These are phyloP conservation scores for Xylaria castorea DNA, from an alignment of 495 filamentous ascomycete genomes.

Conservation along the genomic window DNA sequence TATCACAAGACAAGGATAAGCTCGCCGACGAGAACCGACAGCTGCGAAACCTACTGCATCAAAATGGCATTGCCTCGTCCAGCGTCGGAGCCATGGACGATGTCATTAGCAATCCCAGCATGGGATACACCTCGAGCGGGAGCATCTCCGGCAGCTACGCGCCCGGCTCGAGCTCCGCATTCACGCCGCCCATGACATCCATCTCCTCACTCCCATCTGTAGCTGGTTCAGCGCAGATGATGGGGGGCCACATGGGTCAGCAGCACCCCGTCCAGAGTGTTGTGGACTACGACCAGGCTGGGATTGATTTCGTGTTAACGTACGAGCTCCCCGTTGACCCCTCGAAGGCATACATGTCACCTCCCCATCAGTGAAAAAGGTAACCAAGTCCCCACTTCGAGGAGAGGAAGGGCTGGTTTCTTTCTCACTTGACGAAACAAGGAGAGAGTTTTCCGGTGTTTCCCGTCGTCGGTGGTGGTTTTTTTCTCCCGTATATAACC, in stretches of 20 bases:
- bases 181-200: slow-evolving; percentile 51
- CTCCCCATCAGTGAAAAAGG: slow-evolving; percentile 64
- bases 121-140: slow-evolving; percentile 58
- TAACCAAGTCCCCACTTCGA: slow-evolving; percentile 66
- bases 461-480: slow-evolving; percentile 18
- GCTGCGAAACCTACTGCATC: slow-evolving; percentile 74
- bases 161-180: slow-evolving; percentile 49
- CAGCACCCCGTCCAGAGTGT: slow-evolving; percentile 48
- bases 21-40: slow-evolving; percentile 77
- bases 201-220: slow-evolving; percentile 44
- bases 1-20: slow-evolving; percentile 68
- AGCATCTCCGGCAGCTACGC: slow-evolving; percentile 65
- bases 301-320: slow-evolving; percentile 96
- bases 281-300: slow-evolving; percentile 85
- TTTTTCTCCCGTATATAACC: slow-evolving; percentile 11
- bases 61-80: slow-evolving; percentile 68
- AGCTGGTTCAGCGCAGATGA: slow-evolving; percentile 48
- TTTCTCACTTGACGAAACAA: slow-evolving; percentile 29
- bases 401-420: slow-evolving; percentile 40
- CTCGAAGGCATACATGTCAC: slow-evolving; percentile 68
- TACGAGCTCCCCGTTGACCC: slow-evolving; percentile 66
- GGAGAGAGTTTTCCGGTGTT: slow-evolving; percentile 35
- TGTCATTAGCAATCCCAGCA: slow-evolving; percentile 50
- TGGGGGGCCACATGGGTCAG: slow-evolving; percentile 44
- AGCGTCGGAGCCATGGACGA: slow-evolving; percentile 51